Percentiles rank a stretch among this genome's conserved stretches.
These are phyloP conservation scores for Cystoderma amianthinum DNA, from an alignment of 768 basidiomycete genomes.

Conservation along the genomic window DNA sequence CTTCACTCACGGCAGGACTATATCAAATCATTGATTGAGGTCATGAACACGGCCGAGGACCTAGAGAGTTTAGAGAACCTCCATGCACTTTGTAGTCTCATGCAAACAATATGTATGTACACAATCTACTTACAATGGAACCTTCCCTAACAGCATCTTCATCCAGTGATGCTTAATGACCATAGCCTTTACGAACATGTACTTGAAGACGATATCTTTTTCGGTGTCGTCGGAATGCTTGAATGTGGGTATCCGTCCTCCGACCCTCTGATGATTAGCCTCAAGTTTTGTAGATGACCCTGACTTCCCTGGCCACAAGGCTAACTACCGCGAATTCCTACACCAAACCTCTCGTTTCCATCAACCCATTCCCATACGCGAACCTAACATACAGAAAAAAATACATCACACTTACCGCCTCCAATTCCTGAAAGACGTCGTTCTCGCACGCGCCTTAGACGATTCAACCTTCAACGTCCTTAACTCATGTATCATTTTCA, in stretches of 20 bases:
- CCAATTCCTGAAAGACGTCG: constrained; percentile 96
- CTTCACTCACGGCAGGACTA: constrained; percentile 55
- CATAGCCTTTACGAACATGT: constrained; percentile 93
- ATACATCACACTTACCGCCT: constrained; percentile 97
- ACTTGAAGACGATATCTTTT: constrained; percentile 86
- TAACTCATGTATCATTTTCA: constrained; percentile 96
- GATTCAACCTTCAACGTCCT: constrained; percentile 96
- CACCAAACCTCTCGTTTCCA: constrained; percentile 78
- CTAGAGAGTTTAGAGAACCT: constrained; percentile 86
- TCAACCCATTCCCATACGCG: constrained; percentile 81
- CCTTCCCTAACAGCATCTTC: constrained; percentile 3
- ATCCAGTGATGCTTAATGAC: constrained; percentile 88
- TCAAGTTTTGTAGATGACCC: constrained; percentile 69
- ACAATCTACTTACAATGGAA: background rate
- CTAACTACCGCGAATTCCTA: constrained; percentile 93
- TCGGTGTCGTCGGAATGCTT: constrained; percentile 91
- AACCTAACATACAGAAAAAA: constrained; percentile 70
- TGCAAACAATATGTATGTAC: constrained; percentile 84
- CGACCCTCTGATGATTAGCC: constrained; percentile 6
- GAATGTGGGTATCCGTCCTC: constrained; percentile 64
- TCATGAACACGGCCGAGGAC: constrained; percentile 87
- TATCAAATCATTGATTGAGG: constrained; percentile 78
- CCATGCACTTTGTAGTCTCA: constrained; percentile 84
- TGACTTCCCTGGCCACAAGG: constrained; percentile 94
- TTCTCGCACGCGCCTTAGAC: constrained; percentile 89